These are phyloP conservation scores for Sarcodon aspratus DNA, from an alignment of 768 basidiomycete species.

Conservation along the genomic window DNA sequence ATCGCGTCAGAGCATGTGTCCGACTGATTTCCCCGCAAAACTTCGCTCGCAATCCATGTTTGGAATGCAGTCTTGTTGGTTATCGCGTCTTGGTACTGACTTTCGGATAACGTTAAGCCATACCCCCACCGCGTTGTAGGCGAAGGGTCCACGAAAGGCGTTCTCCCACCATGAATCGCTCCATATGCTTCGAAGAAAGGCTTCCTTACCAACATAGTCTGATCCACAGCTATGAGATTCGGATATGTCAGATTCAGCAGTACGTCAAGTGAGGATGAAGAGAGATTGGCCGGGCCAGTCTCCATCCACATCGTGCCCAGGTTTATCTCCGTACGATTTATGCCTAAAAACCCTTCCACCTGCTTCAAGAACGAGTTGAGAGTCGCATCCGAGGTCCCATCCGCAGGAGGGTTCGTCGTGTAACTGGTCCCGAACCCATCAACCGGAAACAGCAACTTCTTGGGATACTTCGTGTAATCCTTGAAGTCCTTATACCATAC, in stretches of 20 bases:
- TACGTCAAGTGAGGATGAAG: conserved; percentile 10
- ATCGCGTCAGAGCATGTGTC: conserved; percentile 16
- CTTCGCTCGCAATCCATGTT: conserved; percentile 17
- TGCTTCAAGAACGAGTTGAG: conserved; percentile 16
- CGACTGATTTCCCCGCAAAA: conserved; percentile 8
- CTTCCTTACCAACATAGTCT: conserved; percentile 14
- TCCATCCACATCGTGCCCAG: conserved; percentile 11
- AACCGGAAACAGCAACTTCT: conserved; percentile 14
- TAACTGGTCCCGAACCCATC: conserved; percentile 15
- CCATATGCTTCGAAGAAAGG: conserved; percentile 16
- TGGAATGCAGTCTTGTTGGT: conserved; percentile 17
- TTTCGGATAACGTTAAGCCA: conserved; percentile 8
- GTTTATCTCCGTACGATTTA: conserved; percentile 13
- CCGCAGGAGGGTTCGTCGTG: conserved; percentile 10
- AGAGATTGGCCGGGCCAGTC: conserved; percentile 10
- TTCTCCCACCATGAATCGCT: conserved; percentile 12
- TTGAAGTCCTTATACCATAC: conserved; percentile 20
- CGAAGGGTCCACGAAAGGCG: conserved; percentile 18
- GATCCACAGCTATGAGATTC: conserved; percentile 15
- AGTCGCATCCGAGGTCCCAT: conserved; percentile 9
- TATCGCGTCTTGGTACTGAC: conserved; percentile 10
- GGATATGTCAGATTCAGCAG: conserved; percentile 18
- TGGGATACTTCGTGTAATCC: conserved; percentile 16
- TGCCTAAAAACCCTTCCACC: conserved; percentile 18
- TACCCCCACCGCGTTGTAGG: conserved; percentile 16